These are phyloP conservation scores for Pochonia chlamydosporia DNA, from an alignment of 2,329 filamentous ascomycete species.

Conservation along the genomic window DNA sequence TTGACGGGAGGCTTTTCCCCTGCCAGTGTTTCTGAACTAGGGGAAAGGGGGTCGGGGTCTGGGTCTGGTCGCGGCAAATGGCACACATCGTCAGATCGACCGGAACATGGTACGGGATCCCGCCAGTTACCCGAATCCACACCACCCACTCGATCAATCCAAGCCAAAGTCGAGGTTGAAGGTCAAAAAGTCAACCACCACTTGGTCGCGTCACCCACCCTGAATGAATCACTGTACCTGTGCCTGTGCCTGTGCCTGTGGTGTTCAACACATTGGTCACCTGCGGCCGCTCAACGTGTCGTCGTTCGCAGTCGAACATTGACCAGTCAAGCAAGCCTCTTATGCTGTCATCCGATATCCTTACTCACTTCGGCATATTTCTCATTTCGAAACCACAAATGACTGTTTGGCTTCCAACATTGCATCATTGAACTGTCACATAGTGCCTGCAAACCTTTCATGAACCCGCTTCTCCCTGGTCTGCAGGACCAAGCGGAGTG, in stretches of 20 bases:
- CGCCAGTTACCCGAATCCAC: background rate
- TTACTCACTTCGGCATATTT: no score
- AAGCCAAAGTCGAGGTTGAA: no score
- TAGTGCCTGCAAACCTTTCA: background rate
- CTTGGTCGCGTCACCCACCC: background rate
- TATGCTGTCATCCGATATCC: background rate
- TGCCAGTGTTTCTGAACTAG: no score
- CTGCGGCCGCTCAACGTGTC: background rate
- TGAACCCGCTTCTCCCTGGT: background rate
- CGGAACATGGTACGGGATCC: background rate
- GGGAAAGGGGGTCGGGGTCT: no score
- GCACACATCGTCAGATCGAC: background rate
- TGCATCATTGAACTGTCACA: no score
- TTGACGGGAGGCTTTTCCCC: no score
- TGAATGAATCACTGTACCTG: no score
- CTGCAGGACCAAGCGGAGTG: background rate
- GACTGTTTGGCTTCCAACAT: no score
- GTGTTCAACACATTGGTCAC: background rate
- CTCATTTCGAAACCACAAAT: no score
- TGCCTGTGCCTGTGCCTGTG: no score
- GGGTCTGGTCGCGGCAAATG: no score
- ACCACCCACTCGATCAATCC: background rate
- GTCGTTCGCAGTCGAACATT: background rate
- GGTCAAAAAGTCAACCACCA: no score
- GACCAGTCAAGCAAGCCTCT: background rate